Conservation (phyloP, 768 basidiomycete genomes). For the Imleria badia region DNA sequence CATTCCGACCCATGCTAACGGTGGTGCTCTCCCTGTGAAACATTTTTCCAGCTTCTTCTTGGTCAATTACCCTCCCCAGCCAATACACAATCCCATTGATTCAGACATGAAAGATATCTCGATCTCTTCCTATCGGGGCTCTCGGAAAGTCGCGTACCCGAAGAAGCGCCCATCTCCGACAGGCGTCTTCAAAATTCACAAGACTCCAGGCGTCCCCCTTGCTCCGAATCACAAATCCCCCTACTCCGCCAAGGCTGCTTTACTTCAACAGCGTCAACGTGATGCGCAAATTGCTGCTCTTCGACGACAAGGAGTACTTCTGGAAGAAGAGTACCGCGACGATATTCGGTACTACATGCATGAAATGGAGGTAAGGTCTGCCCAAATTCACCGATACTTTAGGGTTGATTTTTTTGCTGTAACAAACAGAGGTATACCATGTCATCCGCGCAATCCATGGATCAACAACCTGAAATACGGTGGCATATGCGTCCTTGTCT, state of each 20-base stretch:
- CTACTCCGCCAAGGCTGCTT: conserved; percentile 59
- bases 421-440: conserved; percentile 71
- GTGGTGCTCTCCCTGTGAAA: conserved; percentile 19
- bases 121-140: conserved; percentile 53
- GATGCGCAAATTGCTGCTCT: conserved; percentile 67
- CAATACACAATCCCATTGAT: conserved; percentile 30
- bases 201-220: conserved; percentile 48
- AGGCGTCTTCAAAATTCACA: conserved; percentile 70
- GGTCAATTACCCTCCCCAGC: conserved; percentile 43
- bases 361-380: conserved; percentile 89
- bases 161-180: conserved; percentile 85
- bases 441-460: conserved; percentile 95
- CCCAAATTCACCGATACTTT: not conserved
- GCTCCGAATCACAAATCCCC: conserved; percentile 60
- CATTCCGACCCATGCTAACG: conserved; percentile 16
- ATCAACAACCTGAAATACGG: conserved; percentile 97
- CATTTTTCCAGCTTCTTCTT: conserved; percentile 41
- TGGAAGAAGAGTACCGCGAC: conserved; percentile 94
- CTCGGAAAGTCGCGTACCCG: conserved; percentile 68
- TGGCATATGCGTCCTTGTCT: conserved; percentile 99
- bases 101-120: conserved; percentile 79
- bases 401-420: conserved; percentile 8
- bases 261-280: conserved; percentile 64
- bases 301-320: conserved; percentile 69
- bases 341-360: conserved; percentile 95